Base-by-base conservation (phyloP, 169 alveolate genomes). In the Babesia sp. region DNA sequence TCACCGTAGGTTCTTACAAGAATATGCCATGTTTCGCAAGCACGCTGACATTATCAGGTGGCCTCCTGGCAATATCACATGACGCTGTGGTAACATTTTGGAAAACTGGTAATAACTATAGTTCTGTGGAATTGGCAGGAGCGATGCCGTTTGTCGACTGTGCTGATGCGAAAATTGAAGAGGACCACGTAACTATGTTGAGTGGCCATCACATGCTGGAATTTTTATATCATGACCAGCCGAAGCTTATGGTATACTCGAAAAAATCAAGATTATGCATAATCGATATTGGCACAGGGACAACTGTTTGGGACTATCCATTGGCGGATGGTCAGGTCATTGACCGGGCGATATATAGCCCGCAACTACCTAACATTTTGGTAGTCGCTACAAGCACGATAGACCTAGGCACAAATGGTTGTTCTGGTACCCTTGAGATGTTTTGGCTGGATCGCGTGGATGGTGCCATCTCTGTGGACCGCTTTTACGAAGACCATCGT, bases 21-120 rank as follows among this genome's bases (percentile, higher is more conserved):
- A 61, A 72, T 37, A n/a, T 72, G 68, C 83, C 83, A n/a, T 72
- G 83, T 51, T 53, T 36, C 20, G 51, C 71, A 11, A 24, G 58
- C n/a, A 22, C 76, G 0, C 1, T 72, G 51, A 18, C 63, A 18
- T 9, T 16, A 14, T 22, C 60, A 1, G 44, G 71, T 0, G 31
- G 36, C 11, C 63, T 72, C 22, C 22, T 72, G 24, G 63, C 71
- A 1, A 33, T 72, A 45, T 50, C 73, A 34, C 83, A 72, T 60
- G 83, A 72, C 24, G 18, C 33, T 29, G 75, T 61, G 18, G 66
- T 72, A 11, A 53, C 83, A 11, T 57, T 72, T 29, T 72, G 83
- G 83, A 39, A 50, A n/a, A 36, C 46, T n/a, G 51, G 14, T 1
- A 46, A 28, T 12, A 20, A 18, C 22, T 26, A 36, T 16, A 60